Evolutionary conservation across 768 basidiomycete species (phyloP), one percentile per base, ranked within the genome.

Genomic region (Russula sp.): DNA sequence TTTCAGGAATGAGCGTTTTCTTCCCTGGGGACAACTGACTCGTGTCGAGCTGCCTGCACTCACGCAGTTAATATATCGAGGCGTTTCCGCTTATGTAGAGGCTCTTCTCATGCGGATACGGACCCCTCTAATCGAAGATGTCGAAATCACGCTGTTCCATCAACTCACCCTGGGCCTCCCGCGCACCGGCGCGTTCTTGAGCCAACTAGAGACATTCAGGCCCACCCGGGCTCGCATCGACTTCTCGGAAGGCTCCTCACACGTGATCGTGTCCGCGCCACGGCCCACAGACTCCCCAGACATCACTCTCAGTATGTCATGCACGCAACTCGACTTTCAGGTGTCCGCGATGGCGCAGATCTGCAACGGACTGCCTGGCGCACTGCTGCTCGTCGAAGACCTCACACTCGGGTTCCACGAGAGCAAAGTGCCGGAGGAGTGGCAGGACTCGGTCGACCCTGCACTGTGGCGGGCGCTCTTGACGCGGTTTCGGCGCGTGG

Each of bases 101-200:
- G 34, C 54, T 3, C 54, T 64, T 31, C 58, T 64, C 10, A 40
- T 54, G 39, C 63, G 58, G 34, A 32, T 64, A 42, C 47, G 10
- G 5, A 40, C 59, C 0, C 63, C 63, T 56, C 48, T 50, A 3
- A 37, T 64, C 44, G 47, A 47, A 14, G 57, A 60, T 27, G 20
- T 64, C 27, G 58, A 60, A 2, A 45, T 64, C 47, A 37, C 48
- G 6, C 34, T 64, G 4, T 64, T 64, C 54, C 56, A 64, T 18
- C 63, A 64, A 27, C 63, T 64, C 34, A 55, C 59, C 4, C n/a
- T 64, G 0, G 27, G 42, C 45, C 1, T 64, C 16, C 63, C 63
- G 2, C 54, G 27, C 42, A 59, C 40, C 34, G 31, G 39, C 40
- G 14, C 16, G 2, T 64, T 60, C 53, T 22, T 64, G 13, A 22